phyloP scores from a whole-genome alignment of 2,329 filamentous ascomycete genomes.

The Alternaria incomplexa region DNA sequence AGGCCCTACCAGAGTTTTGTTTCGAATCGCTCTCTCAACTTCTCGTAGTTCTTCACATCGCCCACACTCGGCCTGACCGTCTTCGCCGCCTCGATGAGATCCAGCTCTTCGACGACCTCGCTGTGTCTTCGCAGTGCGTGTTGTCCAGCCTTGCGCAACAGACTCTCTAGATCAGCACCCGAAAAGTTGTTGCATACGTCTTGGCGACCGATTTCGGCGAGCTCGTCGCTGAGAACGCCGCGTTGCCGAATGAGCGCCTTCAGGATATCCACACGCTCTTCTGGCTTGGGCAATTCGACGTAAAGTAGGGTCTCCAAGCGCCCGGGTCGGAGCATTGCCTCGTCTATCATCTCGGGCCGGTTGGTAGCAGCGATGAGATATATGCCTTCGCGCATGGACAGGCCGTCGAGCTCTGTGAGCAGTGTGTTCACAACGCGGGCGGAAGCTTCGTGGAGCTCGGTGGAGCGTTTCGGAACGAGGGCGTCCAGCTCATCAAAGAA shows the following conservation, averaged over 20 bases:
- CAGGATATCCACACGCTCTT: constrained; percentile 86
- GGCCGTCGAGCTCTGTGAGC: constrained; percentile 90
- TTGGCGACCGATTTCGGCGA: constrained; percentile 68
- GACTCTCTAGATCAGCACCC: constrained; percentile 67
- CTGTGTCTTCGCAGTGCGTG: constrained; percentile 58
- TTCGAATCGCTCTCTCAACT: constrained; percentile 57
- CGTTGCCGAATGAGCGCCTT: constrained; percentile 63
- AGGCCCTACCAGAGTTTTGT: constrained; percentile 26
- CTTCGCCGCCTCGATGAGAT: constrained; percentile 53
- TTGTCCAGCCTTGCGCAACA: constrained; percentile 66
- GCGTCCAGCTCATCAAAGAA: constrained; percentile 99
- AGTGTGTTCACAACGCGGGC: constrained; percentile 93
- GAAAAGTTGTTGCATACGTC: constrained; percentile 78
- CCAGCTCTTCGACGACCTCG: constrained; percentile 55
- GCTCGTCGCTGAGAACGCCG: constrained; percentile 59
- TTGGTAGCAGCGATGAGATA: constrained; percentile 97
- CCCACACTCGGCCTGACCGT: constrained; percentile 60
- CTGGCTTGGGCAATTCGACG: constrained; percentile 79
- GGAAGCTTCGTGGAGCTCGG: constrained; percentile 77
- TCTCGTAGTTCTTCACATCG: constrained; percentile 64
- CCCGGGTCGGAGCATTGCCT: constrained; percentile 90
- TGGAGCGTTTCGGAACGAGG: constrained; percentile 82
- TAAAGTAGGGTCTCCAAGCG: constrained; percentile 88
- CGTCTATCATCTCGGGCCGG: constrained; percentile 93
- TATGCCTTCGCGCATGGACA: constrained; percentile 79